These are phyloP conservation scores for Murraya paniculata DNA, from an alignment of 345 rosid species.

Conservation along the genomic window DNA sequence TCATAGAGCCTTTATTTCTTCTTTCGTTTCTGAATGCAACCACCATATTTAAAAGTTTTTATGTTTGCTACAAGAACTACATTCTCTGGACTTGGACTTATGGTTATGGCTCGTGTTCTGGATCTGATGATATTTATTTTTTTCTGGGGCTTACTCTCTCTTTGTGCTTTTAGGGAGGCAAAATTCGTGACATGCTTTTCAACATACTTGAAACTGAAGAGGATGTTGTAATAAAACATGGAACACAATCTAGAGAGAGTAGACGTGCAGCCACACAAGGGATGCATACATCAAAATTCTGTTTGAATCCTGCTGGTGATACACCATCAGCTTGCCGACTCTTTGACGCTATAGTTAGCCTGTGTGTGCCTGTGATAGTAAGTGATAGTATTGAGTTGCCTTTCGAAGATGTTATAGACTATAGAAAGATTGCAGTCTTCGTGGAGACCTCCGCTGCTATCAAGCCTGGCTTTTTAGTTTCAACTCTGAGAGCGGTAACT, in stretches of 20 bases:
- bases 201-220: conserved; percentile 78
- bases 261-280: conserved; percentile 85
- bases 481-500: conserved; percentile 55
- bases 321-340: conserved; percentile 98
- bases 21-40: neutral
- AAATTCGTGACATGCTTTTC: conserved; percentile 87
- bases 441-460: conserved; percentile 63
- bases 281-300: conserved; percentile 96
- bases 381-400: conserved; percentile 94
- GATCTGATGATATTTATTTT: conserved; percentile 11
- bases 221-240: conserved; percentile 83
- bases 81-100: neutral
- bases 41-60: neutral
- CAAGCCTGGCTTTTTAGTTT: conserved; percentile 63
- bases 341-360: conserved; percentile 94
- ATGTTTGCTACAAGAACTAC: neutral
- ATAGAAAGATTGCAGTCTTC: conserved; percentile 76
- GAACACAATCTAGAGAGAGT: conserved; percentile 94
- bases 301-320: conserved; percentile 97
- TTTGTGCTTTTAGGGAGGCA: conserved; percentile 66
- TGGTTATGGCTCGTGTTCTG: neutral
- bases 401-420: conserved; percentile 89
- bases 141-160: neutral
- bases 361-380: conserved; percentile 89
- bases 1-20: neutral